Conservation (phyloP, 2,329 filamentous ascomycete genomes). For the Harringtonia lauricola region DNA sequence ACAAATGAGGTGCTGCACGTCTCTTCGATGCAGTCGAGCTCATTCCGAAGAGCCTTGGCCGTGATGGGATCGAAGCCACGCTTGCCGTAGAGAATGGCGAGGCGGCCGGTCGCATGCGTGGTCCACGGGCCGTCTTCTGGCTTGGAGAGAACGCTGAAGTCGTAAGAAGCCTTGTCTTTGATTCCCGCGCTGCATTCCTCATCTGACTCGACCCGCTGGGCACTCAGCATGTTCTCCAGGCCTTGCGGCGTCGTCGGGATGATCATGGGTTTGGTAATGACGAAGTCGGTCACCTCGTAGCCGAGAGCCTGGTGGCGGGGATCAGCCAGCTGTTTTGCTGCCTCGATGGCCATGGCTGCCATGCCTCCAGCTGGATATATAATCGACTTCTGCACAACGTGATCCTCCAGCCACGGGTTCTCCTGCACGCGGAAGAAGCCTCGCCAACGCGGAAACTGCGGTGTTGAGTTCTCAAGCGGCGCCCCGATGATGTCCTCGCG, state of each 20-base stretch:
- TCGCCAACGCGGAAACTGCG: constrained; percentile 27
- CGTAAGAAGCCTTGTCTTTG: constrained; percentile 1
- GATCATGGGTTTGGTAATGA: constrained; percentile 13
- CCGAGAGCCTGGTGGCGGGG: background rate
- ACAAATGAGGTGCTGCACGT: constrained; percentile 22
- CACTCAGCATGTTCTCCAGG: constrained; percentile 37
- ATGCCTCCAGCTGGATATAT: constrained; percentile 26
- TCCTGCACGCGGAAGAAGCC: constrained; percentile 28
- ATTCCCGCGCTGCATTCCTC: no score
- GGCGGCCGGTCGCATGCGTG: constrained; percentile 24
- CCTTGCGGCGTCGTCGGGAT: constrained; percentile 18
- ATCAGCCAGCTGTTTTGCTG: constrained; percentile 17
- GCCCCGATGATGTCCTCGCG: constrained; percentile 18
- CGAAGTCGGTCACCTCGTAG: constrained; percentile 10
- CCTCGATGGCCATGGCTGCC: constrained; percentile 27
- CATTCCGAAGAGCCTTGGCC: background rate
- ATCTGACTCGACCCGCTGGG: constrained; percentile 19
- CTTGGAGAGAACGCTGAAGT: constrained; percentile 32
- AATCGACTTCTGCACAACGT: constrained; percentile 25
- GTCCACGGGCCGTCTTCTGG: constrained; percentile 25
- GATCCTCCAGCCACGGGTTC: constrained; percentile 34
- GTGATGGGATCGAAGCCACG: background rate
- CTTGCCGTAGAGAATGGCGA: constrained; percentile 12
- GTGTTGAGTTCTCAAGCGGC: constrained; percentile 13
- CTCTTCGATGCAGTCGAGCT: constrained; percentile 14